Percentiles rank a stretch among this genome's conserved stretches.
Conservation (phyloP, 208 protist species). For the Crithidia expoeki region DNA sequence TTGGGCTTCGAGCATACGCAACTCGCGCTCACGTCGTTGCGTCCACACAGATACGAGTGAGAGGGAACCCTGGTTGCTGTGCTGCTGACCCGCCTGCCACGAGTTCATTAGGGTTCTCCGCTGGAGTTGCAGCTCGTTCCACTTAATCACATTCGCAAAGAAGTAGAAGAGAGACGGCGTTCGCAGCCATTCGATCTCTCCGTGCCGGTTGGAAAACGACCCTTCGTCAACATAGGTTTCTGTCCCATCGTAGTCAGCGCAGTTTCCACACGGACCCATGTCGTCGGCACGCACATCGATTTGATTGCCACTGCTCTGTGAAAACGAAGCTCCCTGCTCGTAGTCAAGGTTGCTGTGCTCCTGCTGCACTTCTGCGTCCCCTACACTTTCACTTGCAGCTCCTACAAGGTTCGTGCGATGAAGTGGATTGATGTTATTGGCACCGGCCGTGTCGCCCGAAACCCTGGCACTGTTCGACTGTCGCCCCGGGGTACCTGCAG, state of each 20-base stretch:
- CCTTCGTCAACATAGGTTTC: conserved; percentile 10
- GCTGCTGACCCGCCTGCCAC: conserved; percentile 13
- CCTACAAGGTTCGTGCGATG: conserved; percentile 4
- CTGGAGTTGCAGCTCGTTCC: conserved; percentile 55
- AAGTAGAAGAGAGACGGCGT: conserved; percentile 72
- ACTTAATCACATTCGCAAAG: conserved; percentile 59
- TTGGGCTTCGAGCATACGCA: conserved; percentile 30
- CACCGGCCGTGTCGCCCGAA: background rate
- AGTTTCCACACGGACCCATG: background rate
- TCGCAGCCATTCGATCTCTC: conserved; percentile 57
- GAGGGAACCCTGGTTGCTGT: conserved; percentile 10
- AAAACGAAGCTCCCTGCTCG: background rate
- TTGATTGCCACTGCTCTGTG: conserved; percentile 10
- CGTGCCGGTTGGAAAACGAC: conserved; percentile 16
- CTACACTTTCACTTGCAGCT: background rate
- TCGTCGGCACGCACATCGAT: conserved; percentile 10
- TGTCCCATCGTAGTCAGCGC: background rate
- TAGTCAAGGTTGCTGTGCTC: conserved; percentile 3
- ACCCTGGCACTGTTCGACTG: background rate
- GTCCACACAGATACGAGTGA: conserved; percentile 34
- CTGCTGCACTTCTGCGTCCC: background rate
- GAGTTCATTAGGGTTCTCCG: conserved; percentile 4
- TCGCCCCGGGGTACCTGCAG: background rate
- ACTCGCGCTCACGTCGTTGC: conserved; percentile 26
- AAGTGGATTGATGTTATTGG: conserved; percentile 14